phyloP scores from a whole-genome alignment of 805 yeast genomes.

The Myxozyma kluyveri region DNA sequence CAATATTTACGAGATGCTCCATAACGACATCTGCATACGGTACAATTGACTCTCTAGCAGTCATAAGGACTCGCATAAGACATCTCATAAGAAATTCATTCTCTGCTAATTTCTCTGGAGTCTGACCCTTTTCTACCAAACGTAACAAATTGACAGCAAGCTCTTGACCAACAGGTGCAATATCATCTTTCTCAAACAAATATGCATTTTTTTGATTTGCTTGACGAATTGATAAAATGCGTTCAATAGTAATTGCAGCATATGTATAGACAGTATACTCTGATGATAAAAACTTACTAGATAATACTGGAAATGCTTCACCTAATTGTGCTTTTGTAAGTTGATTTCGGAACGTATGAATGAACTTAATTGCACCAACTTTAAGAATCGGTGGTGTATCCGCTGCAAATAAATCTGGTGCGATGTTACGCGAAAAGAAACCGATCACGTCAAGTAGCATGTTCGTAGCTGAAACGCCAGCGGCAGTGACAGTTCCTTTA shows the following conservation, averaged over 20 bases:
- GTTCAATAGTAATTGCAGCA: constrained; percentile 89
- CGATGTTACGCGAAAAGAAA: constrained; percentile 77
- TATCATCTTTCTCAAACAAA: constrained; percentile 70
- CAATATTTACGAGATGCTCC: constrained; percentile 65
- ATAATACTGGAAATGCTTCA: constrained; percentile 74
- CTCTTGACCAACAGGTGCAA: constrained; percentile 59
- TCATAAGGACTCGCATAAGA: constrained; percentile 74
- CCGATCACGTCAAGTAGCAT: constrained; percentile 78
- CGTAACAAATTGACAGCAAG: constrained; percentile 64
- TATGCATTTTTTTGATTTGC: constrained; percentile 45
- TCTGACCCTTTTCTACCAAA: constrained; percentile 55
- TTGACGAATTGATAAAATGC: constrained; percentile 70
- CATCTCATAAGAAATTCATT: constrained; percentile 91
- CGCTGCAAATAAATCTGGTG: constrained; percentile 65
- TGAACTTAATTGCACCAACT: constrained; percentile 90
- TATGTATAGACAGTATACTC: constrained; percentile 88
- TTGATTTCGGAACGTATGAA: constrained; percentile 88
- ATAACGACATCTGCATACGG: constrained; percentile 45
- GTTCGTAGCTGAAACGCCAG: constrained; percentile 87
- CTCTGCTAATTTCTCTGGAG: constrained; percentile 91
- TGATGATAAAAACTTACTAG: constrained; percentile 61
- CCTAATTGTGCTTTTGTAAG: constrained; percentile 78
- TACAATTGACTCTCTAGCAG: constrained; percentile 54
- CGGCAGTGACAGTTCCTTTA: constrained; percentile 79
- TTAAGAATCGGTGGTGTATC: constrained; percentile 70